These are phyloP conservation scores for Fusarium siculi DNA, from an alignment of 2,329 filamentous ascomycete species.

Conservation along the genomic window DNA sequence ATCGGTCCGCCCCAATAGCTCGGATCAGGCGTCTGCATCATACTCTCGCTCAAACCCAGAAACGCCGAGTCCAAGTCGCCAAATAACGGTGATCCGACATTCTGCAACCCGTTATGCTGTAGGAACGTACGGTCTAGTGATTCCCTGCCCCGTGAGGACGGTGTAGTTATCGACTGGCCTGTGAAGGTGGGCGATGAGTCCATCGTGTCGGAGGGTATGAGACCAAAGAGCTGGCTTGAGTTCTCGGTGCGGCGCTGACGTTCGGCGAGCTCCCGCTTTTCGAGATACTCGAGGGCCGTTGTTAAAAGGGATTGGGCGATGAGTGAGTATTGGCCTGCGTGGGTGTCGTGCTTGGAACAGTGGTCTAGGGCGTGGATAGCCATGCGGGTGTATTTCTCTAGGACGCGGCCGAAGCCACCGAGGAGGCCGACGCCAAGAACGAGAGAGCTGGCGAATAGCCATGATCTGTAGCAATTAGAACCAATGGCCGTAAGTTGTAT, in stretches of 20 bases:
- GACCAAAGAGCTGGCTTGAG: constrained; percentile 63
- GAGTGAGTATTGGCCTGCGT: constrained; percentile 63
- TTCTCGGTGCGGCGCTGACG: constrained; percentile 59
- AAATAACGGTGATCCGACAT: constrained; percentile 46
- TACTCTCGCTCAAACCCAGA: constrained; percentile 50
- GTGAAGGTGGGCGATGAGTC: constrained; percentile 20
- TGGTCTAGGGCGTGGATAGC: constrained; percentile 61
- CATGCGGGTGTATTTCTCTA: constrained; percentile 61
- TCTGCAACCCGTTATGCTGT: constrained; percentile 44
- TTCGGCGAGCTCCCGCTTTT: constrained; percentile 59
- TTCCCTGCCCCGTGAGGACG: constrained; percentile 27
- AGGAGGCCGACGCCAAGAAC: constrained; percentile 63
- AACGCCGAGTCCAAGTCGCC: constrained; percentile 53
- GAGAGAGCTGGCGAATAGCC: constrained; percentile 64
- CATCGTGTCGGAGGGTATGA: constrained; percentile 51
- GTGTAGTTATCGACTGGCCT: constrained; percentile 21
- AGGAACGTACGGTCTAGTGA: constrained; percentile 44
- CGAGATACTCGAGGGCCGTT: constrained; percentile 59
- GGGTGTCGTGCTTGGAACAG: constrained; percentile 60
- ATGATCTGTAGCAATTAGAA: constrained; percentile 58
- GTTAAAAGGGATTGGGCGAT: constrained; percentile 62
- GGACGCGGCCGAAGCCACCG: constrained; percentile 62
- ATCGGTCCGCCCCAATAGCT: constrained; percentile 52
- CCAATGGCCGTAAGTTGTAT: fast-evolving
- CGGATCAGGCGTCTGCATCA: constrained; percentile 56